phyloP scores from a whole-genome alignment of 306 rosid genomes.

The Vigna nakashimae region DNA sequence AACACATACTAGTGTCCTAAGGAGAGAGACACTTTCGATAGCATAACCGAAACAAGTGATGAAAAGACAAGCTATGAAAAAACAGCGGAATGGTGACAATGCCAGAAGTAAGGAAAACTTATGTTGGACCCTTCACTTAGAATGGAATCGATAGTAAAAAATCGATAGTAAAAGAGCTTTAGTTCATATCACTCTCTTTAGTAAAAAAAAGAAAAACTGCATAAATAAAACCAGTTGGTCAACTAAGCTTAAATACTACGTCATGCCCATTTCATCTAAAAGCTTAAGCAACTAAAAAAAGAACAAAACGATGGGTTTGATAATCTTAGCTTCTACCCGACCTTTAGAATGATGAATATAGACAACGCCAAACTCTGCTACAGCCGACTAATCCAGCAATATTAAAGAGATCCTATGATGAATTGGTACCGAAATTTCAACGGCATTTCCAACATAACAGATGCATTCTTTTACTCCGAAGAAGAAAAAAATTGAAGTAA shows the following conservation, averaged over 20 bases:
- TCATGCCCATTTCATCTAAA: neutral
- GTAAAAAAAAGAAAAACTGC: neutral
- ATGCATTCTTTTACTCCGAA: neutral
- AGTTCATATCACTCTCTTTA: neutral
- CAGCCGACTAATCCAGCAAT: constrained; percentile 73
- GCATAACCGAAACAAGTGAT: neutral
- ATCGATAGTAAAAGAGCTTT: neutral
- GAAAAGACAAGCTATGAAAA: neutral
- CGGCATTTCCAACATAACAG: neutral
- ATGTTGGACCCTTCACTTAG: neutral
- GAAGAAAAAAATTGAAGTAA: neutral
- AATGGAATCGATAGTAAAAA: neutral
- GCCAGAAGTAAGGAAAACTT: constrained; percentile 1
- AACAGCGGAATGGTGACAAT: neutral
- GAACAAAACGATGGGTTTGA: neutral
- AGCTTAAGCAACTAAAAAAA: neutral
- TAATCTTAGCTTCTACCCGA: constrained; percentile 1
- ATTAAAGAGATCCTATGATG: constrained; percentile 66
- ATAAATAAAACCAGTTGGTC: neutral
- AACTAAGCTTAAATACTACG: constrained; percentile 14
- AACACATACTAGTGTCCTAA: too few species aligned
- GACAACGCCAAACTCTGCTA: constrained; percentile 77
- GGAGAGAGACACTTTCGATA: too few species aligned
- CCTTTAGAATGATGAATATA: constrained; percentile 51
- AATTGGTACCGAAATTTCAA: neutral